Conservation (phyloP, 176 grass and related monocot species). For the Aegilops speltoides region DNA sequence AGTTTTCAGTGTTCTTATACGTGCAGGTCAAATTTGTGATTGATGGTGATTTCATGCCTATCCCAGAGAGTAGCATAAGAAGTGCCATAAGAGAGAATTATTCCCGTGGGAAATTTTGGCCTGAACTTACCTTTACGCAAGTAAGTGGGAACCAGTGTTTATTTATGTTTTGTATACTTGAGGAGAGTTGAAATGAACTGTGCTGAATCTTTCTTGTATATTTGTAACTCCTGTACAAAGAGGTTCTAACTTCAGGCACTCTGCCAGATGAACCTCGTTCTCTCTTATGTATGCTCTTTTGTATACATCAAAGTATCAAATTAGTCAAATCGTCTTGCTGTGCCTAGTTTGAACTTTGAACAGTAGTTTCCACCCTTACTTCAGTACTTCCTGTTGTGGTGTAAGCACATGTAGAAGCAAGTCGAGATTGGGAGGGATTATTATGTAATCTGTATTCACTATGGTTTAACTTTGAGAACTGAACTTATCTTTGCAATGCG, state of each 20-base stretch:
- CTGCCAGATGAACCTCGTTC: neutral
- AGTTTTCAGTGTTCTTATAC: neutral
- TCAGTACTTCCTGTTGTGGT: neutral
- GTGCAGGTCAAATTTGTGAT: conserved; percentile 83
- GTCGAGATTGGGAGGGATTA: neutral
- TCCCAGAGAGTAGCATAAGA: conserved; percentile 61
- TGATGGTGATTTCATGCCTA: conserved; percentile 70
- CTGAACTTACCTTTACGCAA: conserved; percentile 66
- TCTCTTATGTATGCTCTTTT: neutral
- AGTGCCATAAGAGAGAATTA: conserved; percentile 75
- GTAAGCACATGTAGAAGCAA: neutral
- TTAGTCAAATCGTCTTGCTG: neutral
- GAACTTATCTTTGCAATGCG: neutral
- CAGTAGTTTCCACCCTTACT: neutral
- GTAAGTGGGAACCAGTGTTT: conserved; percentile 34
- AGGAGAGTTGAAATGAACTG: neutral
- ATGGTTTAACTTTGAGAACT: conserved; percentile 3
- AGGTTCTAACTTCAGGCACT: neutral
- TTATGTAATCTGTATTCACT: neutral
- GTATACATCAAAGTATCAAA: neutral
- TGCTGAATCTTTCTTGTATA: neutral
- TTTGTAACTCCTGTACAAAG: neutral
- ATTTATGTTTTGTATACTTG: neutral
- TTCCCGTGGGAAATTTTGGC: conserved; percentile 50
- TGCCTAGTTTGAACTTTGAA: neutral